Evolutionary conservation across 2,329 filamentous ascomycete species (phyloP), one percentile per base, ranked within the genome.

Genomic region (Penicillium hesseltinei): DNA sequence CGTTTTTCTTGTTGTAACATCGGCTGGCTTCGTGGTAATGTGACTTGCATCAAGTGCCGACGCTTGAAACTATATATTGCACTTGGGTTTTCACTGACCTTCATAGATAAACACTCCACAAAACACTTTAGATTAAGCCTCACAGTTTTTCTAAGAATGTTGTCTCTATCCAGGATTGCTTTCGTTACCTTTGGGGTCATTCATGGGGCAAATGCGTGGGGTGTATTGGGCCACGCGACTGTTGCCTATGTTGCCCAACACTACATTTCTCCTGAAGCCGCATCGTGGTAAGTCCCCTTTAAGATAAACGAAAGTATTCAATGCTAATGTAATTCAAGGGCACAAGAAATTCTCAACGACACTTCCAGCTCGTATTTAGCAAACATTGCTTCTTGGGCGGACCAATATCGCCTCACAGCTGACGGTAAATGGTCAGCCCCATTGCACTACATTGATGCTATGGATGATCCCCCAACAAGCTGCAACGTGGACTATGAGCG

Each of bases 191-290:
- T 61, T 1, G 59, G 62, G 1, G 42, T 47, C 3, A 27, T 51
- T n/a, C 57, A 54, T 11, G 58, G 61, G 4, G 64, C 45, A 17
- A 58, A 66, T 52, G 80, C 79, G 8, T 85, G 82, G 82, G 82
- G 82, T 25, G 70, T 68, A 8, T 69, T 84, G 0, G 82, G 82
- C 36, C 82, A 84, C 59, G 77, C 79, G 31, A 82, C 82, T 3
- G 77, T 84, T 6, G 82, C 80, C 21, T 82, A 80, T 62, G 78
- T 84, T 39, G 82, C 82, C 11, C 78, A 82, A 54, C 73, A 78
- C 60, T 80, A 79, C 62, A 69, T 84, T 49, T 70, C 72, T 4
- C 55, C 71, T 19, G 63, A 72, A 17, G 81, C 81, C 4, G 72
- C 73, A 52, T 62, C 71, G 19, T 83, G 77, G 68, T 77, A 48